Percentiles rank a stretch among this genome's conserved stretches.
phyloP scores from a whole-genome alignment of 306 rosid species.

The Castanea sativa region DNA sequence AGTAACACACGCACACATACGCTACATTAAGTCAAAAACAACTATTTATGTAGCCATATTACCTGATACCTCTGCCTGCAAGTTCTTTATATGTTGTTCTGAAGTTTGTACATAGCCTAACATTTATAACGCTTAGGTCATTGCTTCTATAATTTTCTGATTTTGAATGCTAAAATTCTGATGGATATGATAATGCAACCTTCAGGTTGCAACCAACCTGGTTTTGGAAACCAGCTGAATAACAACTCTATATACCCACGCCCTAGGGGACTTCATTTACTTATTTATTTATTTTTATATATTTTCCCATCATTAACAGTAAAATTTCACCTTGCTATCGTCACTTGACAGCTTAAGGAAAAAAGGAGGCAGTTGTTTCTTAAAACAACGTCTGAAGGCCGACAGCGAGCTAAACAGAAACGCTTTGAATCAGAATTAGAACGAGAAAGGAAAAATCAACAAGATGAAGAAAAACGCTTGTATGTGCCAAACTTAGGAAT shows the following conservation, averaged over 20 bases:
- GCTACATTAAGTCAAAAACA: not conserved
- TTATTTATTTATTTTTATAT: not conserved
- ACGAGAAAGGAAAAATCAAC: conserved; percentile 70
- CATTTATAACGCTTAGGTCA: not conserved
- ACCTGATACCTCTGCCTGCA: not conserved
- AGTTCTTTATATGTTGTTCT: not conserved
- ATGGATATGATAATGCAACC: not conserved
- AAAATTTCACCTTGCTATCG: conserved; percentile 2
- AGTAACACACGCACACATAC: not conserved
- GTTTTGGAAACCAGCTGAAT: not conserved
- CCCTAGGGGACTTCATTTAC: no score
- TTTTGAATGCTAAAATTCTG: not conserved
- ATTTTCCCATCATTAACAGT: not conserved
- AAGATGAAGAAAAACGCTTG: conserved; percentile 78
- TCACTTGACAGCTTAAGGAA: conserved; percentile 60
- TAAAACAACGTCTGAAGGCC: conserved; percentile 89
- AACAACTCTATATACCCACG: not conserved
- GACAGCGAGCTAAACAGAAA: conserved; percentile 82
- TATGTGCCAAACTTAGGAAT: conserved; percentile 32
- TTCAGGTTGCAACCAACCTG: not conserved
- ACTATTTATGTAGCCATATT: not conserved
- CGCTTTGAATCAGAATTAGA: conserved; percentile 76
- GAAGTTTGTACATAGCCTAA: not conserved
- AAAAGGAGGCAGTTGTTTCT: conserved; percentile 81
- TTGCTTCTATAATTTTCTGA: not conserved